Conservation (phyloP, 805 yeast genomes). For the Metschnikowia chrysomelidarum region DNA sequence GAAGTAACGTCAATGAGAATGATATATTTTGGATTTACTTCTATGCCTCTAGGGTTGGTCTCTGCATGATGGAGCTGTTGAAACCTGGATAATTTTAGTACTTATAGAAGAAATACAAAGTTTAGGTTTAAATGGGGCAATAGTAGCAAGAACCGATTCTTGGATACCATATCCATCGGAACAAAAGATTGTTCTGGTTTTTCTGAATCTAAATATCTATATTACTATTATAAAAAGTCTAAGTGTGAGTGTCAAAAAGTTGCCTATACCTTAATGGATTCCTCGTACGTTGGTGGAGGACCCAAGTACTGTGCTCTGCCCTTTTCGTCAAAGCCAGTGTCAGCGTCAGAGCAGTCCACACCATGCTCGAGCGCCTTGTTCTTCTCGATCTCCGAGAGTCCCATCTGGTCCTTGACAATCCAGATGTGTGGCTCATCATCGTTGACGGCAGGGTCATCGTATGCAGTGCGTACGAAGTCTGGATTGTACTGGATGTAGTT, state of each 20-base stretch:
- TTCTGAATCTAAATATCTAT: no score
- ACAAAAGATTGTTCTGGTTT: no score
- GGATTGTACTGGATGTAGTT: constrained; percentile 41
- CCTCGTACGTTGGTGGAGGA: constrained; percentile 70
- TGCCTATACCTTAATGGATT: constrained; percentile 36
- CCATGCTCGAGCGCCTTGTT: constrained; percentile 52
- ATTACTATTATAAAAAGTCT: no score
- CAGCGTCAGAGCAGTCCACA: constrained; percentile 54
- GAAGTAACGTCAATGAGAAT: neutral
- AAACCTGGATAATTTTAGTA: no score
- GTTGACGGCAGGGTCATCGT: constrained; percentile 56
- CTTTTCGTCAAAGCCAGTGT: constrained; percentile 58
- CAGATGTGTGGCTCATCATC: constrained; percentile 63
- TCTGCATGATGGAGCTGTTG: no score
- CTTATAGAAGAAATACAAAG: no score
- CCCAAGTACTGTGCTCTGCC: constrained; percentile 53
- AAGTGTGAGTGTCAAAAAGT: no score
- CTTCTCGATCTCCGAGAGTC: constrained; percentile 60
- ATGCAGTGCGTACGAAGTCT: constrained; percentile 42
- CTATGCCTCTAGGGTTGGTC: no score
- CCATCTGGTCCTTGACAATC: constrained; percentile 68
- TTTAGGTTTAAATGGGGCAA: no score
- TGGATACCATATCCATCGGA: no score
- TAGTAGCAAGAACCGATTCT: no score
- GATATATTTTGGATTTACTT: no score